These are phyloP conservation scores for Oryza brachyantha DNA, from an alignment of 176 grass and related monocot genomes.

Conservation along the genomic window DNA sequence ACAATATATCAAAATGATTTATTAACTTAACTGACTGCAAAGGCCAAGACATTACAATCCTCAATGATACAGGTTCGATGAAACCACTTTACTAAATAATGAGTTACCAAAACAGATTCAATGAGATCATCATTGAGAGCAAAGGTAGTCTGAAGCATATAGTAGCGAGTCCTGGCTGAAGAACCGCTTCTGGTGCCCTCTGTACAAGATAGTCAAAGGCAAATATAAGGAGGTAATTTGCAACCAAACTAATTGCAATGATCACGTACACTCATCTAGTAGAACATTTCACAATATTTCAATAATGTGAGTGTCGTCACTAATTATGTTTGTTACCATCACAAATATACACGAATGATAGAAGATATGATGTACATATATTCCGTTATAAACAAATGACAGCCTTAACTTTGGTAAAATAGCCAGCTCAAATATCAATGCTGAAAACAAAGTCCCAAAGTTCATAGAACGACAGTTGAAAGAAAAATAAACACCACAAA, in stretches of 20 bases:
- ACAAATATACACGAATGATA: no score
- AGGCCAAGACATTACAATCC: background rate
- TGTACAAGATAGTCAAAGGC: background rate
- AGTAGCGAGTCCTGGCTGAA: background rate
- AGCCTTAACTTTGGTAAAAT: background rate
- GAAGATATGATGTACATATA: no score
- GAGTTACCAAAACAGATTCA: no score
- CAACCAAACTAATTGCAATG: no score
- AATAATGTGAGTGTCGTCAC: background rate
- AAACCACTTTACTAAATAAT: background rate
- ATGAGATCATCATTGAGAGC: background rate
- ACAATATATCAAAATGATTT: background rate
- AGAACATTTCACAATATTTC: background rate
- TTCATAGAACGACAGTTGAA: background rate
- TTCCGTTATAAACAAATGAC: background rate
- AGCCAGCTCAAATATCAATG: background rate
- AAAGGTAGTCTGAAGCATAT: background rate
- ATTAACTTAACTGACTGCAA: background rate
- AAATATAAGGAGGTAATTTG: background rate
- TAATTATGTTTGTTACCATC: no score
- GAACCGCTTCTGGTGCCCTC: background rate
- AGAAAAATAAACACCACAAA: background rate
- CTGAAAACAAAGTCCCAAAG: background rate
- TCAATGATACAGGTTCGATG: background rate
- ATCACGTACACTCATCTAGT: no score